Conservation (phyloP, 2,329 filamentous ascomycete species). For the Cadophora luteo-olivacea region DNA sequence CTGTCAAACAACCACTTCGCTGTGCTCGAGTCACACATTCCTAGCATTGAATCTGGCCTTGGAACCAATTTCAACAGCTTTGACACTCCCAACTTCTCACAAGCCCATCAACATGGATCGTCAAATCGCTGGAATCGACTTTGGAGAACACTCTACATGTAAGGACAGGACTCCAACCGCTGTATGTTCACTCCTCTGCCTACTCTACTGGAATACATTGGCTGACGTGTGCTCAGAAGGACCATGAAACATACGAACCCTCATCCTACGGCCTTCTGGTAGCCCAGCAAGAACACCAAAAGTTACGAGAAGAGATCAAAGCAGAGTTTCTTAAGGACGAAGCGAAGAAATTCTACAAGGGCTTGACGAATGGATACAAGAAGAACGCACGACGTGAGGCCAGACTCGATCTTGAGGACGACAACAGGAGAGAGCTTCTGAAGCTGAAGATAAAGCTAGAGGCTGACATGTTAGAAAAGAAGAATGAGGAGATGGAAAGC, state of each 20-base stretch:
- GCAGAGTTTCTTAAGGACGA: conserved; percentile 1
- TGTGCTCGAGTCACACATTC: not conserved
- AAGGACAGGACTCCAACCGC: conserved; percentile 1
- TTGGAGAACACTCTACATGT: not conserved
- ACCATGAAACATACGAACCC: not conserved
- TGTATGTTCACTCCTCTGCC: not conserved
- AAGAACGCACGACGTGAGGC: conserved; percentile 7
- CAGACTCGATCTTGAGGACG: conserved; percentile 8
- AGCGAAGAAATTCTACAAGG: not conserved
- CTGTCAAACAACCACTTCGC: not conserved
- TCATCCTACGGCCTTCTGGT: conserved; percentile 4
- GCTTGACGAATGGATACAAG: conserved; percentile 5
- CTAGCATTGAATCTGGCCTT: not conserved
- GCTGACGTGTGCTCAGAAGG: not conserved
- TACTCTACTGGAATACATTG: not conserved
- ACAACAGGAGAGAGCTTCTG: conserved; percentile 2
- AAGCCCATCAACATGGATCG: not conserved
- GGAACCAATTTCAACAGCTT: not conserved
- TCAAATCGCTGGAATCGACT: not conserved
- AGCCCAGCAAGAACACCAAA: conserved; percentile 8
- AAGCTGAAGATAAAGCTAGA: conserved; percentile 4
- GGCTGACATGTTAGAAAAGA: conserved; percentile 12
- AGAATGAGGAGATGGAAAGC: not conserved
- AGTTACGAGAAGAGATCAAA: conserved; percentile 1
- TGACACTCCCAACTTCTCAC: not conserved